Conservation (phyloP, 352 stramenopile genomes). For the Blastocystis hominis region DNA sequence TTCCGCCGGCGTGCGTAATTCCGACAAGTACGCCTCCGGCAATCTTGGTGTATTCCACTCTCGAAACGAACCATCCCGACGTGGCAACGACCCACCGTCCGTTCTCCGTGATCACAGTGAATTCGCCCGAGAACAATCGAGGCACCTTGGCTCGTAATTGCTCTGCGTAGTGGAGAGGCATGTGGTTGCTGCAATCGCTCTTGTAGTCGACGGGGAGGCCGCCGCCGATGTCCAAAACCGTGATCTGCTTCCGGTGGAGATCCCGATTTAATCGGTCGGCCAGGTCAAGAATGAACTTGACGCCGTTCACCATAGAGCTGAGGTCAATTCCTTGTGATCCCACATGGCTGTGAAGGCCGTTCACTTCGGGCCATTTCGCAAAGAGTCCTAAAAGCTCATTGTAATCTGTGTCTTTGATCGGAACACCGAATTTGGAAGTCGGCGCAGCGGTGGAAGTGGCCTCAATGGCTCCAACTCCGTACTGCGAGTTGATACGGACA, state of each 20-base stretch:
- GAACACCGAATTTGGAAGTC: constrained; percentile 80
- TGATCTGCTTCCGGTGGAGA: constrained; percentile 61
- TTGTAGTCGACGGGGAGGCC: constrained; percentile 78
- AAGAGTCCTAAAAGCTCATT: constrained; percentile 59
- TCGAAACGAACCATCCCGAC: constrained; percentile 71
- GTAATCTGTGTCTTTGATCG: constrained; percentile 58
- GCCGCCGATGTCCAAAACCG: constrained; percentile 77
- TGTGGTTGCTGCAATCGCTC: constrained; percentile 65
- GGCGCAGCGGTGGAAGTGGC: constrained; percentile 73
- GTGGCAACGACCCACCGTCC: constrained; percentile 76
- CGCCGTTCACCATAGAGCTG: constrained; percentile 72
- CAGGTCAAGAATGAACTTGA: constrained; percentile 70
- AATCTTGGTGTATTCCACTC: constrained; percentile 77
- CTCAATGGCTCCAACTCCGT: constrained; percentile 72
- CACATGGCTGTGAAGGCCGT: constrained; percentile 77
- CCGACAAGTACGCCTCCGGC: constrained; percentile 56
- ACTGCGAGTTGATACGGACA: constrained; percentile 78
- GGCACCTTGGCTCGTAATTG: constrained; percentile 68
- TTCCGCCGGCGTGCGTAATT: constrained; percentile 63
- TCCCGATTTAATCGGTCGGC: constrained; percentile 69
- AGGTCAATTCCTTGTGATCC: constrained; percentile 67
- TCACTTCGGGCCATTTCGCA: constrained; percentile 71
- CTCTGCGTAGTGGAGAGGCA: constrained; percentile 67
- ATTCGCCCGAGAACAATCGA: constrained; percentile 71
- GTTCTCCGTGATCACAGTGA: constrained; percentile 81